Evolutionary conservation across 495 filamentous ascomycete genomes (phyloP), one percentile per base, ranked within the genome.

Genomic region (Penicillium subrubescens): DNA sequence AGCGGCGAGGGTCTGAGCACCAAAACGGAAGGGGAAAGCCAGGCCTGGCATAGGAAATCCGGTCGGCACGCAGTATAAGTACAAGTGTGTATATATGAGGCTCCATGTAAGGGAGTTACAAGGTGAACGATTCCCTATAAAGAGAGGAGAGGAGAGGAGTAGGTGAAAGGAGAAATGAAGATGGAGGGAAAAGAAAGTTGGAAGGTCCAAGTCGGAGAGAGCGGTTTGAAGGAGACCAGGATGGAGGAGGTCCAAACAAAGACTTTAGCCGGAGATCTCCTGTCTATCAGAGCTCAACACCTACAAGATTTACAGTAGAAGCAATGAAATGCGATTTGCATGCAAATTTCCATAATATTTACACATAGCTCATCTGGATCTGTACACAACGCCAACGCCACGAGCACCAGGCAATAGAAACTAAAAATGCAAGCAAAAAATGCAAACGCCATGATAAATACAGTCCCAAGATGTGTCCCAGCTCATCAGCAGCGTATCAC

Each of bases 331-430:
- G 35, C 21, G 5, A 23, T 31, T 29, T 56, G 31, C 53, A 37
- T 37, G 53, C 53, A 56, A 56, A 56, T 56, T 8, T 21, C 5
- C 53, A 56, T 56, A 12, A 56, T 56, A 56, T 56, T 56, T 12
- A 56, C 31, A 56, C 17, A 55, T 0, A 35, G 25, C 53, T 56
- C 29, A 14, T 56, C 48, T 31, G 15, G 14, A 17, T 52, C 53
- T 56, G 53, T 56, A 37, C 53, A 56, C 2, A 56, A 56, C 33
- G 31, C 56, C 56, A 58, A 58, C 56, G 56, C 56, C 56, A 43
- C 56, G 31, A 35, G 53, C 53, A 17, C 53, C 53, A 21, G 37
- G 29, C 56, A 58, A 58, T 31, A 21, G 8, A 58, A 43, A 31
- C 31, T 0, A 21, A 52, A 14, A 48, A 23, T 23, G 19, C 33